These are phyloP conservation scores for Mycena metata DNA, from an alignment of 768 basidiomycete genomes.

Conservation along the genomic window DNA sequence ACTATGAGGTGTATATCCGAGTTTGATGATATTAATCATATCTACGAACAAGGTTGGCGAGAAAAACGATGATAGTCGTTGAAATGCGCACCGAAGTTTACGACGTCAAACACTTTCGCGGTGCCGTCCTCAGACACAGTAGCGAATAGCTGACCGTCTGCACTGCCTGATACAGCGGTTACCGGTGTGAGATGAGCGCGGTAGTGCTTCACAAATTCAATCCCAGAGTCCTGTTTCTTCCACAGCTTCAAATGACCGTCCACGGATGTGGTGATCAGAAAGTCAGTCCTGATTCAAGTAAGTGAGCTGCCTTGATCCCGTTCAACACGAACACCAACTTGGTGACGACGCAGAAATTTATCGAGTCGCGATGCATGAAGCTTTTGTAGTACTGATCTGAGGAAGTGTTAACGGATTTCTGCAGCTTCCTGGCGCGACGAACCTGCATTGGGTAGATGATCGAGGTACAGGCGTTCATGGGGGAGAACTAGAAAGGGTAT, in stretches of 20 bases:
- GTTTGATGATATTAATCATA: constrained; percentile 98
- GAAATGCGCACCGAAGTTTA: constrained; percentile 88
- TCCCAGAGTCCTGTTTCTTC: constrained; percentile 97
- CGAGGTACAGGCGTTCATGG: constrained; percentile 93
- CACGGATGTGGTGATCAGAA: constrained; percentile 92
- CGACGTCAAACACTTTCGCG: constrained; percentile 96
- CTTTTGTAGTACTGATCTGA: constrained; percentile 94
- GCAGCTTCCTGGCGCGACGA: background rate
- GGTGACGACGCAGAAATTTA: constrained; percentile 92
- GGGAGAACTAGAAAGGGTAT: constrained; percentile 76
- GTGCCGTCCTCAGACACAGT: constrained; percentile 92
- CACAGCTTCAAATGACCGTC: constrained; percentile 98
- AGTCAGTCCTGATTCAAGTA: constrained; percentile 79
- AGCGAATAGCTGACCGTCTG: constrained; percentile 93
- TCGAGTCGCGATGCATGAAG: constrained; percentile 96
- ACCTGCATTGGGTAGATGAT: constrained; percentile 85
- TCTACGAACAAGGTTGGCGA: constrained; percentile 61
- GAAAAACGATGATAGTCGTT: background rate
- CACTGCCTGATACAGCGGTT: constrained; percentile 84
- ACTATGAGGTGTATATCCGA: constrained; percentile 86
- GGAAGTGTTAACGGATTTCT: background rate
- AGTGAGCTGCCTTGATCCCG: background rate
- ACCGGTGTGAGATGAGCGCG: constrained; percentile 90
- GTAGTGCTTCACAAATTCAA: constrained; percentile 99
- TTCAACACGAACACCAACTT: constrained; percentile 65